These are phyloP conservation scores for Panicum virgatum DNA, from an alignment of 202 grass and related monocot genomes.

Conservation along the genomic window DNA sequence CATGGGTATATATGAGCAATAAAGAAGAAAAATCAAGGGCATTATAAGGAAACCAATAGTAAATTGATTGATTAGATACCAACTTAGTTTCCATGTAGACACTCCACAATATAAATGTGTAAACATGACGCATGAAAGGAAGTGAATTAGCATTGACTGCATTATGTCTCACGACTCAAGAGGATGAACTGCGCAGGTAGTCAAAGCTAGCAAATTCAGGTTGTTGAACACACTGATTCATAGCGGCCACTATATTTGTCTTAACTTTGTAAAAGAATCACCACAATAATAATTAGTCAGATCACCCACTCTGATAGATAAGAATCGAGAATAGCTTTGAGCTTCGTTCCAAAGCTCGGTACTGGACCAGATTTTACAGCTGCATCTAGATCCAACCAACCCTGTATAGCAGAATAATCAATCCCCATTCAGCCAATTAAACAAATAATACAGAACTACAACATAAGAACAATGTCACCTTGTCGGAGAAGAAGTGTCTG, in stretches of 20 bases:
- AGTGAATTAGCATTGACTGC: neutral
- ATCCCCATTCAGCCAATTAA: neutral
- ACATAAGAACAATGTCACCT: slow-evolving; percentile 56
- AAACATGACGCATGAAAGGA: slow-evolving; percentile 4
- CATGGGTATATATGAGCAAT: neutral
- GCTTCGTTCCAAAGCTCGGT: slow-evolving; percentile 61
- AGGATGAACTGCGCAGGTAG: neutral
- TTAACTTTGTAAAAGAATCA: neutral
- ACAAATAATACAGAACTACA: slow-evolving; percentile 28
- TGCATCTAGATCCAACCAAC: slow-evolving; percentile 68
- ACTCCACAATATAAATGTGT: neutral
- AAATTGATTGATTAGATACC: neutral
- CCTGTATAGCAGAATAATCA: slow-evolving; percentile 47
- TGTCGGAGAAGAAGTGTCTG: slow-evolving; percentile 56
- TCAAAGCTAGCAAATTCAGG: slow-evolving; percentile 24
- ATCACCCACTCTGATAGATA: slow-evolving; percentile 72
- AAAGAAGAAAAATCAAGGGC: neutral
- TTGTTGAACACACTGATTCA: neutral
- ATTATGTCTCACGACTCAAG: neutral
- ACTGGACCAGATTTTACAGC: slow-evolving; percentile 59
- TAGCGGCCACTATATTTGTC: neutral
- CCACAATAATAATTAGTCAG: neutral
- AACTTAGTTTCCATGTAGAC: slow-evolving; percentile 15
- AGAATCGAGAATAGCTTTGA: slow-evolving; percentile 62
- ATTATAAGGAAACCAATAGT: neutral